phyloP scores from a whole-genome alignment of 371 early-diverging fungal species.

The Mucor indicus region DNA sequence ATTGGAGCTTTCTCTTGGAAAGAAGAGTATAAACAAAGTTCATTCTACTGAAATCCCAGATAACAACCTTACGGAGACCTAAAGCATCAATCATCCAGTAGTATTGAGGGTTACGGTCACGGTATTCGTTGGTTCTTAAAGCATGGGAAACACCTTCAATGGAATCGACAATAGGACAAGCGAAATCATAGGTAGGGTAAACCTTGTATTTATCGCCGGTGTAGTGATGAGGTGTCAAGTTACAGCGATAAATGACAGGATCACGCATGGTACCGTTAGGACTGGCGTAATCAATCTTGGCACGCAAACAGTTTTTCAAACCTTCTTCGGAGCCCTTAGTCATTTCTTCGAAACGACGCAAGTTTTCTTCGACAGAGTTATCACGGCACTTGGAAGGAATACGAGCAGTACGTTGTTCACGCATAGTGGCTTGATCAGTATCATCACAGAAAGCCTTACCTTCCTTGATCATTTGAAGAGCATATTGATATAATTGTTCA shows the following conservation, averaged over 20 bases:
- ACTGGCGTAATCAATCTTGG: constrained; percentile 95
- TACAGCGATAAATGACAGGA: constrained; percentile 98
- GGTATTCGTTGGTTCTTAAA: constrained; percentile 98
- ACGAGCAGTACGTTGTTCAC: constrained; percentile 89
- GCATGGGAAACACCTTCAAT: constrained; percentile 99
- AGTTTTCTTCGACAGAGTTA: constrained; percentile 85
- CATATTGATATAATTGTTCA: constrained; percentile 84
- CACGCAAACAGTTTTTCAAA: constrained; percentile 91
- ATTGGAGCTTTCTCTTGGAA: constrained; percentile 98
- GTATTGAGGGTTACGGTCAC: constrained; percentile 99
- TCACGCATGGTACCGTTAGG: constrained; percentile 98
- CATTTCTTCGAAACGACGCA: constrained; percentile 95
- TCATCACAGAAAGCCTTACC: constrained; percentile 98
- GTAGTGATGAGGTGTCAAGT: constrained; percentile 91
- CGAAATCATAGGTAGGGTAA: constrained; percentile 99
- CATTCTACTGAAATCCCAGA: constrained; percentile 95
- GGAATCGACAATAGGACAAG: constrained; percentile 98
- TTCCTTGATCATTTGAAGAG: constrained; percentile 84
- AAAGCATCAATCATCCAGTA: constrained; percentile 97
- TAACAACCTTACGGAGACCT: constrained; percentile 81
- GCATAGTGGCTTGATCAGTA: constrained; percentile 91
- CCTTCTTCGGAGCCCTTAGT: constrained; percentile 83
- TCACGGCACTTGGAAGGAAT: constrained; percentile 90
- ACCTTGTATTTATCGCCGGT: constrained; percentile 93
- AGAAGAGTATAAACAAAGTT: constrained; percentile 99